Evolutionary conservation across 2,329 filamentous ascomycete genomes (phyloP).

Genomic region (Diaporthe citrichinensis): DNA sequence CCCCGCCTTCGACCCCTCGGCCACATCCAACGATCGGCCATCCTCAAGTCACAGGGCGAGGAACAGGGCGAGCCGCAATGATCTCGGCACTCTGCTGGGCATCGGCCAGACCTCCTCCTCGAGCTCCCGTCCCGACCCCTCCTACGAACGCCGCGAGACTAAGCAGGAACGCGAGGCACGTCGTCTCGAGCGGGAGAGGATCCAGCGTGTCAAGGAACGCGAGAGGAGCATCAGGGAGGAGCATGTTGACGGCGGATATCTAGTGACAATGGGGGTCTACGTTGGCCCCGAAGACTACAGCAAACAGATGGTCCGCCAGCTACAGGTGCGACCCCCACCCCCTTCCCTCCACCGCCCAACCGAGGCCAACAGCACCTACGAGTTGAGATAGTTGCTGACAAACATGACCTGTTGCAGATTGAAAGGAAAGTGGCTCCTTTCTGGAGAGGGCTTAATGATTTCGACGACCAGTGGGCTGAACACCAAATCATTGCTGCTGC

Average conservation of each 20-base stretch:
- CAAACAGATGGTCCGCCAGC: constrained; percentile 87
- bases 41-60: constrained; percentile 45
- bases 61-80: constrained; percentile 57
- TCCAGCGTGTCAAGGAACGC: constrained; percentile 82
- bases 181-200: constrained; percentile 85
- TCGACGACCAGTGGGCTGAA: constrained; percentile 90
- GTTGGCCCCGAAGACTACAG: constrained; percentile 94
- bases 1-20: constrained; percentile 42
- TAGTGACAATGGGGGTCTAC: constrained; percentile 95
- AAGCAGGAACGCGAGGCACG: constrained; percentile 92
- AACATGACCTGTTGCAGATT: constrained; percentile 70
- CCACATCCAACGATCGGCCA: constrained; percentile 44
- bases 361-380: background rate
- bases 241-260: constrained; percentile 91
- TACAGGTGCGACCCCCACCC: constrained; percentile 75
- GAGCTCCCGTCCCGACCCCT: constrained; percentile 55
- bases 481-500: constrained; percentile 94
- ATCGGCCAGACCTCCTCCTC: constrained; percentile 53
- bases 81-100: constrained; percentile 62
- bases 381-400: background rate
- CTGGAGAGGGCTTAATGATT: constrained; percentile 93
- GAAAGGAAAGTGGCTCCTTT: constrained; percentile 94
- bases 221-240: constrained; percentile 93
- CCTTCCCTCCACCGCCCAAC: background rate
- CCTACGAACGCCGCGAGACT: constrained; percentile 82